Base-by-base conservation (phyloP, 2,329 filamentous ascomycete species). In the Fusarium pseudoanthophilum region DNA sequence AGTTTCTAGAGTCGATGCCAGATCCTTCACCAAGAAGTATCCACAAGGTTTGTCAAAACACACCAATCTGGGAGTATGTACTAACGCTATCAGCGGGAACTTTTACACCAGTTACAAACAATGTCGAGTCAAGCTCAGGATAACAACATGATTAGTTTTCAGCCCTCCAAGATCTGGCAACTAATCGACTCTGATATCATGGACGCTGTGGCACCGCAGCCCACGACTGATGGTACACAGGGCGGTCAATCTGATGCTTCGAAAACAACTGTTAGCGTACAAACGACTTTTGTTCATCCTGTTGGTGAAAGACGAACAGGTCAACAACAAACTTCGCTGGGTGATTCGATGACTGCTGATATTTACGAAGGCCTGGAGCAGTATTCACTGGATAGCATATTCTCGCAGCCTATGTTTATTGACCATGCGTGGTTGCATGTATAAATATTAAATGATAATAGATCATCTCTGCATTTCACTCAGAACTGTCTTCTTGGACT, bases 91-190 rank as follows among this genome's bases (percentile, higher is more conserved):
- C 32, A 73, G 71, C 62, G 71, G 13, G 71, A 73, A 15, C 61
- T 73, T 11, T 28, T 73, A 0, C 66, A 71, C 20, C 71, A 73
- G 1, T 0, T 73, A 4, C 71, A 73, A n/a, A 73, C 66, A 36
- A 73, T 73, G 71, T 73, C 71, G 7, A 73, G 71, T 2, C 70
- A 73, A 57, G 66, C 43, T 1, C 66, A 73, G 7, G 66, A 73
- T 8, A 73, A 73, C 46, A 73, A 67, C 49, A 71, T 73, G 70
- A 73, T 73, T n/a, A 73, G 71, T 3, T 73, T 73, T 9, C 71
- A 73, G 9, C 71, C 71, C 0, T 60, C 71, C 3, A 73, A 73
- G 34, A 73, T 73, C 15, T 73, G 71, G 71, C 71, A 73, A 7
- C 71, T 73, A 11, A 73, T 73, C 1, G 71, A 73, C 15, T 71